Conservation (phyloP, 805 yeast species). For the Candida broadrunensis region DNA sequence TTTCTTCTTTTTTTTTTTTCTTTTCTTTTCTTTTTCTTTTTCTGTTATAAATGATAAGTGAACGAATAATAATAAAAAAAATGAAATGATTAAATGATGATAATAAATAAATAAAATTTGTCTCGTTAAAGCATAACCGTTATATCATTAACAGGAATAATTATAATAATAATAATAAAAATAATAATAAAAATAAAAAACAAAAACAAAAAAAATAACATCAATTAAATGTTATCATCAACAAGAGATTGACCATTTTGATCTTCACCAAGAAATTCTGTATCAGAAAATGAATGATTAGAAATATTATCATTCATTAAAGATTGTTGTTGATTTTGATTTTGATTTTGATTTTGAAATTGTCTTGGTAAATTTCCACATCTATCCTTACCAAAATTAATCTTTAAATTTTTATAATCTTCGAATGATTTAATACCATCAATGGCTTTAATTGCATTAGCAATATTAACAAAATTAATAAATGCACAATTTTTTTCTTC, state of each 20-base stretch:
- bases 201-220: background rate
- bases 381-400: slow-evolving; percentile 91
- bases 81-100: too few relatives aligned
- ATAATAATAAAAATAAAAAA: background rate
- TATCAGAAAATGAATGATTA: slow-evolving; percentile 19
- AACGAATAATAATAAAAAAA: too few relatives aligned
- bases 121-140: too few relatives aligned
- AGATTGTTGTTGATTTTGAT: slow-evolving; percentile 4
- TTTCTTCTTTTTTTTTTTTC: too few relatives aligned
- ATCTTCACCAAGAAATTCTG: slow-evolving; percentile 19
- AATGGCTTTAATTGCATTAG: slow-evolving; percentile 87
- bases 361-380: slow-evolving; percentile 94
- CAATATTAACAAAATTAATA: slow-evolving; percentile 86
- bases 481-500: slow-evolving; percentile 86
- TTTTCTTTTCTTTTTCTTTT: too few relatives aligned
- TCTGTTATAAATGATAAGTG: too few relatives aligned
- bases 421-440: slow-evolving; percentile 81
- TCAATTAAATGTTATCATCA: background rate
- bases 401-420: slow-evolving; percentile 63
- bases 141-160: background rate
- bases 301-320: slow-evolving; percentile 13
- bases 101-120: too few relatives aligned
- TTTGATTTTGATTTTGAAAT: slow-evolving; percentile 37
- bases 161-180: background rate
- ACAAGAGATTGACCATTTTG: background rate